Conservation (phyloP, 2,329 filamentous ascomycete species). For the Aspergillus sclerotialis region DNA sequence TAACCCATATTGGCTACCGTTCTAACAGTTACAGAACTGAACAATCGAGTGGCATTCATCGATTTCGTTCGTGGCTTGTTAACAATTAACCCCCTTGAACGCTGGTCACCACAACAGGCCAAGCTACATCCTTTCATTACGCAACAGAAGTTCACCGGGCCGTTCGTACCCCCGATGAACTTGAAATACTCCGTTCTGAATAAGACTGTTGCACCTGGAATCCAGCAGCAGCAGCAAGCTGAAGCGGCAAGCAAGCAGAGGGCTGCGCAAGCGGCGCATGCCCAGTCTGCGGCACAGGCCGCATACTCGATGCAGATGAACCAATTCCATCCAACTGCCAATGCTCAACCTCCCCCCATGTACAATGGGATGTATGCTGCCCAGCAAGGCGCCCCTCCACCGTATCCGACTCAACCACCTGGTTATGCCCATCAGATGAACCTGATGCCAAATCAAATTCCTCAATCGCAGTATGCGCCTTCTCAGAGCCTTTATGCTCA, state of each 20-base stretch:
- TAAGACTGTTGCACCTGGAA: conserved; percentile 83
- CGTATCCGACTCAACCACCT: conserved; percentile 67
- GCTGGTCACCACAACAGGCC: conserved; percentile 96
- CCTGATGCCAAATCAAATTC: conserved; percentile 61
- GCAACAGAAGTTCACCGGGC: conserved; percentile 92
- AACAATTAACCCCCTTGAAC: conserved; percentile 89
- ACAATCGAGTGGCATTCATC: conserved; percentile 93
- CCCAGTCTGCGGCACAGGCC: conserved; percentile 59
- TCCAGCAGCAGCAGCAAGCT: conserved; percentile 91
- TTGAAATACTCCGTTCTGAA: conserved; percentile 79
- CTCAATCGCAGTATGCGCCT: conserved; percentile 58
- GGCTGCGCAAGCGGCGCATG: conserved; percentile 59
- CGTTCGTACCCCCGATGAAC: conserved; percentile 96
- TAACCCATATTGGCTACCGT: conserved; percentile 1
- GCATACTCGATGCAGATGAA: conserved; percentile 61
- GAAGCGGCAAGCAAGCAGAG: conserved; percentile 91
- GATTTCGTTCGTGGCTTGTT: conserved; percentile 92
- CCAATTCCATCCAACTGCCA: conserved; percentile 45
- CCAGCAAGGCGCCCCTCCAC: conserved; percentile 66
- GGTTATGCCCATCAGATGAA: conserved; percentile 67
- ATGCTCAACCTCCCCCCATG: conserved; percentile 53
- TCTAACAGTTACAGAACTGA: conserved; percentile 68
- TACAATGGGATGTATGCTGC: conserved; percentile 73
- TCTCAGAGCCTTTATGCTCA: conserved; percentile 70
- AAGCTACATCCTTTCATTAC: conserved; percentile 98